phyloP scores from a whole-genome alignment of 495 filamentous ascomycete genomes.

The Antarctomyces pellizariae region DNA sequence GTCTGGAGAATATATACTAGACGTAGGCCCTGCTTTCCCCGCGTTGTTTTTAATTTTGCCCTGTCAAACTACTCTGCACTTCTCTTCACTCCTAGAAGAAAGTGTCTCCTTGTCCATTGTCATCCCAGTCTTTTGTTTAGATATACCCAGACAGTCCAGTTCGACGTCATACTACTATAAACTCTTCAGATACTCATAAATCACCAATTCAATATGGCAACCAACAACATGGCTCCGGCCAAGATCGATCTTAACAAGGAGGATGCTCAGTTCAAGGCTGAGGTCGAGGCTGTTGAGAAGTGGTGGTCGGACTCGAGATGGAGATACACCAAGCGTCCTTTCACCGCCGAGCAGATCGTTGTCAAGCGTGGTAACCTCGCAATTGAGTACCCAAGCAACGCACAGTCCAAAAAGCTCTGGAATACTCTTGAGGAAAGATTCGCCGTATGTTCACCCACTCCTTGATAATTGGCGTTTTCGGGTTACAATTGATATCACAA shows the following conservation, averaged over 20 bases:
- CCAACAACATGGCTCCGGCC: conserved; percentile 27
- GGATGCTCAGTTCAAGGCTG: conserved; percentile 53
- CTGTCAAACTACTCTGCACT: too few species aligned
- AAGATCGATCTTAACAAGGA: conserved; percentile 41
- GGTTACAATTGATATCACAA: background rate
- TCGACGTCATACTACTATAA: too few species aligned
- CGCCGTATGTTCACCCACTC: conserved; percentile 26
- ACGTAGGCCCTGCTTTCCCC: too few species aligned
- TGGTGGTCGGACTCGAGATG: conserved; percentile 91
- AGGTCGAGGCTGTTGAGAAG: conserved; percentile 67
- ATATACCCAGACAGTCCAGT: too few species aligned
- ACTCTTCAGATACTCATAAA: too few species aligned
- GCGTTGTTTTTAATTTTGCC: too few species aligned
- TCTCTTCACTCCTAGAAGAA: too few species aligned
- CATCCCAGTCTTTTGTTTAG: too few species aligned
- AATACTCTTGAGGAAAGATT: conserved; percentile 66
- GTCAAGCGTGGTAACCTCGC: conserved; percentile 78
- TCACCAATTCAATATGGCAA: conserved; percentile 20
- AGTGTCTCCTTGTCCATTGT: too few species aligned
- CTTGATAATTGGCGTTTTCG: background rate
- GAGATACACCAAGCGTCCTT: conserved; percentile 79
- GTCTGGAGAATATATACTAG: too few species aligned
- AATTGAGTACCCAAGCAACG: conserved; percentile 79
- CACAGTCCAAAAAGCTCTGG: conserved; percentile 86
- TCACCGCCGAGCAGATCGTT: conserved; percentile 91